Conservation (phyloP, 129 eudicot genomes). For the Flaveria linearis region DNA sequence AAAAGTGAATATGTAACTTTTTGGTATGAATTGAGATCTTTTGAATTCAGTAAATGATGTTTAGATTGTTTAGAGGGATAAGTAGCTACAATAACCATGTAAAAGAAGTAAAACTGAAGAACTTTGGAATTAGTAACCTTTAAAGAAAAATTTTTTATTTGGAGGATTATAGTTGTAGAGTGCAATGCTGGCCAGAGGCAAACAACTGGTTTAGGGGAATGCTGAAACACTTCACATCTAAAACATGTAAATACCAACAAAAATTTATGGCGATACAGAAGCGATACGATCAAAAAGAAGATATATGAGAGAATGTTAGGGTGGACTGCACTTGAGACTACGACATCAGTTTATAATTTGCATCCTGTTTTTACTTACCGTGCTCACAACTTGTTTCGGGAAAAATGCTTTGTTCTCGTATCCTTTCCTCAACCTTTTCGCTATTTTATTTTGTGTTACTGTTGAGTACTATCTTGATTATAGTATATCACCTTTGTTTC, state of each 20-base stretch:
- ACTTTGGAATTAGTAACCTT: neutral
- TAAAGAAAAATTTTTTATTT: too few relatives aligned
- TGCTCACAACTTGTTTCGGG: neutral
- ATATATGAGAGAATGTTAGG: neutral
- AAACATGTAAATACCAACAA: neutral
- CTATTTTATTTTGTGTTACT: neutral
- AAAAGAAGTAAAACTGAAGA: neutral
- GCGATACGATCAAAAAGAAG: neutral
- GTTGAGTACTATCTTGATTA: neutral
- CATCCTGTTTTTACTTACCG: neutral
- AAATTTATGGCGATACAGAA: neutral
- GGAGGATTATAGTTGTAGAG: neutral
- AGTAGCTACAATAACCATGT: neutral
- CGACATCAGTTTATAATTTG: neutral
- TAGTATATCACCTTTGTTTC: neutral
- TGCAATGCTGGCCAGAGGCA: too few relatives aligned
- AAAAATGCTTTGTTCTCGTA: conserved; percentile 4
- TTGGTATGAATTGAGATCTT: neutral
- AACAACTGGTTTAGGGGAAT: too few relatives aligned
- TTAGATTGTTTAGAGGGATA: neutral
- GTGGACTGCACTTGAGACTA: neutral
- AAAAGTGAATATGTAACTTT: neutral
- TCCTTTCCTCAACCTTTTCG: neutral
- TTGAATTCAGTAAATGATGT: neutral
- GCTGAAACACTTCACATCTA: neutral